A percentile compares a stretch with the other conserved stretches of the same genome.
Conservation (phyloP, 2,329 filamentous ascomycete genomes). For the Sclerotinia subarctica region DNA sequence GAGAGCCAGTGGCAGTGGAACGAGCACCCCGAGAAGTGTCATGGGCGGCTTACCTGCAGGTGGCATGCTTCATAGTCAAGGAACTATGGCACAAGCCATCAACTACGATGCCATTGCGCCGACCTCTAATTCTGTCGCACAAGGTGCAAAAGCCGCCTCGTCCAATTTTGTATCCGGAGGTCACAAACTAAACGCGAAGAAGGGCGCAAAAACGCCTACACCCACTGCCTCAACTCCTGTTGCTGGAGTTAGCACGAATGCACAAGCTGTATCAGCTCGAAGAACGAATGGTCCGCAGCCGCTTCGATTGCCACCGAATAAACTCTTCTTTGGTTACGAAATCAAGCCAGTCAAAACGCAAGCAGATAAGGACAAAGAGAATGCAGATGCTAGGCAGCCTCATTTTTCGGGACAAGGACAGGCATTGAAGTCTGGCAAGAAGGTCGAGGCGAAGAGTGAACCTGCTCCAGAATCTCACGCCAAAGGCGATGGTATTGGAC, state of each 20-base stretch:
- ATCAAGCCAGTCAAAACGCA: constrained; percentile 83
- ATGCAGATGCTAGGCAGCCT: constrained; percentile 63
- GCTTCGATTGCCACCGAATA: constrained; percentile 78
- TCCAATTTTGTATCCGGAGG: constrained; percentile 80
- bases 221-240: constrained; percentile 73
- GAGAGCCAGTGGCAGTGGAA: constrained; percentile 58
- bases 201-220: constrained; percentile 69
- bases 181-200: constrained; percentile 79
- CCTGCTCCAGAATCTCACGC: constrained; percentile 22
- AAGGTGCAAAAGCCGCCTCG: constrained; percentile 59
- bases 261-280: constrained; percentile 36
- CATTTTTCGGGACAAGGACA: constrained; percentile 83
- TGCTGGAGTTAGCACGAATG: constrained; percentile 49
- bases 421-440: constrained; percentile 70
- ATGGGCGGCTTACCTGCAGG: constrained; percentile 63
- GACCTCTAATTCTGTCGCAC: constrained; percentile 61
- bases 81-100: constrained; percentile 96
- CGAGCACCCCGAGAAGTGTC: constrained; percentile 74
- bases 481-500: constrained; percentile 23
- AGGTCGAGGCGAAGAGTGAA: constrained; percentile 40
- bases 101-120: constrained; percentile 92
- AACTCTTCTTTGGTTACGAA: constrained; percentile 95
- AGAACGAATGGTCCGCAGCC: constrained; percentile 79
- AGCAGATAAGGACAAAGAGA: constrained; percentile 65
- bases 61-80: constrained; percentile 76